Percentiles rank a stretch among this genome's conserved stretches.
Evolutionary conservation across 2,329 filamentous ascomycete species (phyloP).

Genomic region (Stachybotrys chartarum): DNA sequence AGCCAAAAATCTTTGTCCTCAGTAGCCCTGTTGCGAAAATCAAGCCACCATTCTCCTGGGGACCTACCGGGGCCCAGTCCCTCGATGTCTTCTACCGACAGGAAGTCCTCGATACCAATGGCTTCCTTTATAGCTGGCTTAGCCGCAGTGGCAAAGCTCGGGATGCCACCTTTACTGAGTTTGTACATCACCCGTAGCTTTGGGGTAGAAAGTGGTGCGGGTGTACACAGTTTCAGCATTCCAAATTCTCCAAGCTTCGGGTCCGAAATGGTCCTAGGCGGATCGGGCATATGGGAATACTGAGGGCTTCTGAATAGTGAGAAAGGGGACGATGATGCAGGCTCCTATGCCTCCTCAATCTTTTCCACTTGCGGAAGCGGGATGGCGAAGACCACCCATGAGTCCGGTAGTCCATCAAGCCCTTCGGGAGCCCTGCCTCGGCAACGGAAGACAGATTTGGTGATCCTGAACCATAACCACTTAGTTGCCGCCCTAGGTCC

Average conservation of each 20-base stretch:
- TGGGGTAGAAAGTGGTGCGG: neutral
- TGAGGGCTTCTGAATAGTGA: slow-evolving; percentile 7
- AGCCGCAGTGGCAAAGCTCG: slow-evolving; percentile 10
- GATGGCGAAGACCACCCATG: slow-evolving; percentile 11
- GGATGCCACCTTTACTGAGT: slow-evolving; percentile 14
- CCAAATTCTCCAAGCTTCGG: neutral
- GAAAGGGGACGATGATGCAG: slow-evolving; percentile 2
- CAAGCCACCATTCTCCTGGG: slow-evolving; percentile 7
- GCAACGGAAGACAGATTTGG: slow-evolving; percentile 9
- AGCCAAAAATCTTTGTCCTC: slow-evolving; percentile 8
- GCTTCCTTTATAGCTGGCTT: slow-evolving; percentile 4
- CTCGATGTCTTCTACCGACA: slow-evolving; percentile 7
- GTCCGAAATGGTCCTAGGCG: no score
- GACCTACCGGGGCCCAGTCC: neutral
- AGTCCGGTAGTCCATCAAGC: slow-evolving; percentile 4
- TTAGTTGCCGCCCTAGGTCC: slow-evolving; percentile 1
- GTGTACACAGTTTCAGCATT: neutral
- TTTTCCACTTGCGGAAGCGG: slow-evolving; percentile 10
- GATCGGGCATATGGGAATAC: neutral
- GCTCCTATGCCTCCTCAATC: slow-evolving; percentile 13
- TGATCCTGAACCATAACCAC: slow-evolving; percentile 17
- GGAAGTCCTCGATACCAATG: slow-evolving; percentile 8
- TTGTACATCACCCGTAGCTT: slow-evolving; percentile 5
- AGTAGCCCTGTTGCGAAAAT: slow-evolving; percentile 2
- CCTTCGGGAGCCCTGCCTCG: slow-evolving; percentile 2